Conservation (phyloP, 164 flowering plant species). For the Magnolia kwangsiensis region DNA sequence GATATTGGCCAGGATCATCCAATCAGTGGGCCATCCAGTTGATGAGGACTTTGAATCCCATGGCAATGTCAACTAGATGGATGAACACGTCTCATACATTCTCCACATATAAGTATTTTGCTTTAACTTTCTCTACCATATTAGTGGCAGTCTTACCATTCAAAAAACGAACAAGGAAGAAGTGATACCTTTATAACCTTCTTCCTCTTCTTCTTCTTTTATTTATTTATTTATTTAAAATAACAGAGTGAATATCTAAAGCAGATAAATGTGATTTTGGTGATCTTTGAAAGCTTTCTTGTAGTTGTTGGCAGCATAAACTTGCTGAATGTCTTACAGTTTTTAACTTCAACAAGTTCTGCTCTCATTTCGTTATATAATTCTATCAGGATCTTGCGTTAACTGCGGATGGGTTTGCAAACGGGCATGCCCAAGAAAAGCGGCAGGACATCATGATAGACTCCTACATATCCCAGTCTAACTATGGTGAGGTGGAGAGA, state of each 20-base stretch:
- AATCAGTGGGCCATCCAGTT: background rate
- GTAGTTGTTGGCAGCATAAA: background rate
- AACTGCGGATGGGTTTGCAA: slow-evolving; percentile 47
- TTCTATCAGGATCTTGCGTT: slow-evolving; percentile 65
- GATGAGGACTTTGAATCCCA: background rate
- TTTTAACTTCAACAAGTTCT: background rate
- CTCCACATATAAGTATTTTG: too few species aligned
- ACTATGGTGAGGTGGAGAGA: slow-evolving; percentile 58
- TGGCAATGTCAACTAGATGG: background rate
- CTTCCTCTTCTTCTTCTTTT: too few species aligned
- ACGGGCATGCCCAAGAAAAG: slow-evolving; percentile 45
- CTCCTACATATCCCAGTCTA: slow-evolving; percentile 74
- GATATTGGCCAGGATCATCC: background rate
- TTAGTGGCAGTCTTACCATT: too few species aligned
- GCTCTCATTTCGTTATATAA: slow-evolving; percentile 1
- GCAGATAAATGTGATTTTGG: background rate
- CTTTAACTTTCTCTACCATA: too few species aligned
- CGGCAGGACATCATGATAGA: slow-evolving; percentile 76
- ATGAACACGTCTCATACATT: too few species aligned
- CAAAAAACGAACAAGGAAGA: too few species aligned
- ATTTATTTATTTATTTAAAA: too few species aligned
- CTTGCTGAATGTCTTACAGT: background rate
- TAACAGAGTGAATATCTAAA: background rate
- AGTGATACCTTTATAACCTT: too few species aligned
- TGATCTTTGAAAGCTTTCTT: background rate